These are phyloP conservation scores for Blastobotrys chiropterorum DNA, from an alignment of 805 yeast genomes.

Conservation along the genomic window DNA sequence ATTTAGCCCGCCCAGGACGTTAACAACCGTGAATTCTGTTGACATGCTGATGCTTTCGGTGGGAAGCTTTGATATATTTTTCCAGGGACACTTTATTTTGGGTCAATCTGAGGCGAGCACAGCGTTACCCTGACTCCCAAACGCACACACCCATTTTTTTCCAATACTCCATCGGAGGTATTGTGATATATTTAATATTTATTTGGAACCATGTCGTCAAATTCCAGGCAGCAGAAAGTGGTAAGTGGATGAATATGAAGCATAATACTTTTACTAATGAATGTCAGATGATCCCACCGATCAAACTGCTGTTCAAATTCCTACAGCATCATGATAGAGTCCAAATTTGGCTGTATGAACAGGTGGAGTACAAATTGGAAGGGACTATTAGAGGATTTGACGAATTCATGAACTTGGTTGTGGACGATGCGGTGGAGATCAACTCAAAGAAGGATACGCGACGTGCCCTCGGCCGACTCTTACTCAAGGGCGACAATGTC, in stretches of 20 bases:
- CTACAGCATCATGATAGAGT: conserved; percentile 78
- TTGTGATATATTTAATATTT: no score
- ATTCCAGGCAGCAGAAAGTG: conserved; percentile 40
- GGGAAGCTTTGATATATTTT: no score
- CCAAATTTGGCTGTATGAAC: conserved; percentile 86
- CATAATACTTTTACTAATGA: no score
- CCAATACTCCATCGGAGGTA: no score
- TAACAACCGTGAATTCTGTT: not conserved
- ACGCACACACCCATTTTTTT: not conserved
- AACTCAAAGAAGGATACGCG: conserved; percentile 44
- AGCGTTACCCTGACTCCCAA: not conserved
- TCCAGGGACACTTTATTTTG: not conserved
- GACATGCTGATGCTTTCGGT: not conserved
- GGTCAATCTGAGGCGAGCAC: not conserved
- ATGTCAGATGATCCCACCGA: conserved; percentile 70
- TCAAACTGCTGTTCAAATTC: conserved; percentile 80
- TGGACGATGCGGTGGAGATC: conserved; percentile 60
- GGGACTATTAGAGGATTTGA: conserved; percentile 86
- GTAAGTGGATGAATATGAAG: no score
- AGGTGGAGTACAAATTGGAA: conserved; percentile 64
- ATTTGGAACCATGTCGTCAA: not conserved
- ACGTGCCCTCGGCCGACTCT: conserved; percentile 46
- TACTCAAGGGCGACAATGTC: conserved; percentile 91
- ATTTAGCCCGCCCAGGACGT: conserved; percentile 33
- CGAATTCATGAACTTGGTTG: conserved; percentile 87